Conservation (phyloP, 2,329 filamentous ascomycete genomes). For the Hypoxylon sp. region DNA sequence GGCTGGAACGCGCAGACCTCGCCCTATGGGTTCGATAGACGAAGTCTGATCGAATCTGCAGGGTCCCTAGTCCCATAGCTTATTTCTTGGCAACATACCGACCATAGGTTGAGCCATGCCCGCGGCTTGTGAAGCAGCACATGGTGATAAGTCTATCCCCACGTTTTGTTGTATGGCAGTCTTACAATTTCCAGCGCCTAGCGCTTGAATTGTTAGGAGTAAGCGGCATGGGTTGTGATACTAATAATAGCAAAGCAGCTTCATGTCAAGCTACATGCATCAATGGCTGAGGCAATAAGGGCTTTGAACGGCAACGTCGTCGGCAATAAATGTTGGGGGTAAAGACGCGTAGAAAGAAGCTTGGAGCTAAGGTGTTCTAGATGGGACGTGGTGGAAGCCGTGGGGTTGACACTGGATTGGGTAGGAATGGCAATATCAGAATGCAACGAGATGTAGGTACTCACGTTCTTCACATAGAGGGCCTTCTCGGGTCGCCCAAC, state of each 20-base stretch:
- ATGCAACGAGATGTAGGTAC: slow-evolving; percentile 58
- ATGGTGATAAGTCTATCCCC: slow-evolving; percentile 36
- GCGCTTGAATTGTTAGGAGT: slow-evolving; percentile 22
- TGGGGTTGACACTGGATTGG: slow-evolving; percentile 41
- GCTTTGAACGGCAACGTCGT: slow-evolving; percentile 22
- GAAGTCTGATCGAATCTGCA: slow-evolving; percentile 43
- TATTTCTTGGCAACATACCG: slow-evolving; percentile 33
- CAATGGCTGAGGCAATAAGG: slow-evolving; percentile 16
- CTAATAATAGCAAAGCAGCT: slow-evolving; percentile 22
- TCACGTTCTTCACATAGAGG: slow-evolving; percentile 97
- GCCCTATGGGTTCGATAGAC: slow-evolving; percentile 43
- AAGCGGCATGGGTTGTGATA: slow-evolving; percentile 28
- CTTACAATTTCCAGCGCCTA: slow-evolving; percentile 39
- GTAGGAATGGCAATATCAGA: slow-evolving; percentile 39
- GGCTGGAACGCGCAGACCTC: slow-evolving; percentile 21
- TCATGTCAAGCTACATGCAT: slow-evolving; percentile 18
- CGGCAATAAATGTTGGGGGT: slow-evolving; percentile 17
- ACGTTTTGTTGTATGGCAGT: slow-evolving; percentile 22
- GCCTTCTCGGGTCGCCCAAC: slow-evolving; percentile 95
- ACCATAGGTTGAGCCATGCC: slow-evolving; percentile 40
- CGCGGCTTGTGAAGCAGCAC: slow-evolving; percentile 47
- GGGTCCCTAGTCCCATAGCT: slow-evolving; percentile 39
- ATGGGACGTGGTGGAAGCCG: slow-evolving; percentile 35
- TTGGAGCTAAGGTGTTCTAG: slow-evolving; percentile 27
- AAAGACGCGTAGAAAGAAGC: slow-evolving; percentile 19